phyloP scores from a whole-genome alignment of 2,329 filamentous ascomycete species.

The Raffaelea deltoideospora region DNA sequence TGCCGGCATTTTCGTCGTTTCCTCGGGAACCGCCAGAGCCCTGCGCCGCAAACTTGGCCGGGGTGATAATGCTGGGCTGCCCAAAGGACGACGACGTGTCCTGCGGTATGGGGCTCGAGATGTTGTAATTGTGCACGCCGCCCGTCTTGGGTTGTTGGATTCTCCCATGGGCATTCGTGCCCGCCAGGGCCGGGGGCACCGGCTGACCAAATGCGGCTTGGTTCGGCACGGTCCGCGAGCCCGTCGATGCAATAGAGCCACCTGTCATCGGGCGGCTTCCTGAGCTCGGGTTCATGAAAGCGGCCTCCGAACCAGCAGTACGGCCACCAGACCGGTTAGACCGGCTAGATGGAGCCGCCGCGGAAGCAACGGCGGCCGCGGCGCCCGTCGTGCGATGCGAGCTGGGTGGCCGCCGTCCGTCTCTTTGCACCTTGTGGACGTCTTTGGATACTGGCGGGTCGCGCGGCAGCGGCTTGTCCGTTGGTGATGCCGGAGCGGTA shows the following conservation, averaged over 20 bases:
- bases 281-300: conserved; percentile 35
- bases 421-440: no score
- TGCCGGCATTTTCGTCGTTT: conserved; percentile 27
- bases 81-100: conserved; percentile 36
- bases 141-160: conserved; percentile 64
- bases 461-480: conserved; percentile 46
- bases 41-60: conserved; percentile 41
- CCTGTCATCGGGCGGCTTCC: conserved; percentile 59
- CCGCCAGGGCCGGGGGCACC: conserved; percentile 69
- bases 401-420: conserved; percentile 21
- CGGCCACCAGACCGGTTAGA: no score
- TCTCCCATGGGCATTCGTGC: conserved; percentile 76
- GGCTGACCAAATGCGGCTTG: conserved; percentile 79
- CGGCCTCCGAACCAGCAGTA: conserved; percentile 41
- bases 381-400: conserved; percentile 24
- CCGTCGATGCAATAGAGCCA: conserved; percentile 58
- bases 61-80: conserved; percentile 45
- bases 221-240: conserved; percentile 44
- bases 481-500: conserved; percentile 15
- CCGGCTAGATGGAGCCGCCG: no score
- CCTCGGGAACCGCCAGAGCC: conserved; percentile 31
- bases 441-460: no score
- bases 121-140: conserved; percentile 47
- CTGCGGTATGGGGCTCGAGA: conserved; percentile 50
- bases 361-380: conserved; percentile 20